Conservation (phyloP, 495 filamentous ascomycete species). For the Bryoglossum gracile region DNA sequence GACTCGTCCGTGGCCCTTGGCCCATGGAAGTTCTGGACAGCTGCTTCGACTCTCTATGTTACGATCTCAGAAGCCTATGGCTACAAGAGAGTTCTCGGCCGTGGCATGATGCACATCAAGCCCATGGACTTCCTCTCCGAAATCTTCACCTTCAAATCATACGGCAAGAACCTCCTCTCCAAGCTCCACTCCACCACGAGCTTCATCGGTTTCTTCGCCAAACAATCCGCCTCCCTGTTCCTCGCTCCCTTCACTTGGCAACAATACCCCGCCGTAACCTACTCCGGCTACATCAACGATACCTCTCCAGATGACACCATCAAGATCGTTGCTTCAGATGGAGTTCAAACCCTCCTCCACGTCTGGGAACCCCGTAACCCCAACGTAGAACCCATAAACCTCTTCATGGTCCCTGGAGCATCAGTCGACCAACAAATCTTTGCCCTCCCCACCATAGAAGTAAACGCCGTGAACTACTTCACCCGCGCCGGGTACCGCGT, state of each 20-base stretch:
- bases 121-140: slow-evolving; percentile 49
- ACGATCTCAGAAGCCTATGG: slow-evolving; percentile 36
- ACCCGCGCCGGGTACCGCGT: slow-evolving; percentile 50
- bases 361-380: slow-evolving; percentile 43
- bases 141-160: slow-evolving; percentile 46
- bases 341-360: slow-evolving; percentile 45
- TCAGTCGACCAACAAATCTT: slow-evolving; percentile 58
- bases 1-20: slow-evolving; percentile 51
- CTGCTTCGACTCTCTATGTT: slow-evolving; percentile 57
- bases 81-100: slow-evolving; percentile 36
- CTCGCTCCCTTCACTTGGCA: slow-evolving; percentile 47
- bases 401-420: slow-evolving; percentile 57
- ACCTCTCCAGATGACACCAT: slow-evolving; percentile 32
- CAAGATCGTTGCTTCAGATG: slow-evolving; percentile 41
- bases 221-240: slow-evolving; percentile 47
- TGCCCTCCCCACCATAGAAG: slow-evolving; percentile 55
- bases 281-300: slow-evolving; percentile 41
- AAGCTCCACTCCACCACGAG: slow-evolving; percentile 37
- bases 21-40: slow-evolving; percentile 48
- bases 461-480: slow-evolving; percentile 61
- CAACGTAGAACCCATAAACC: slow-evolving; percentile 32
- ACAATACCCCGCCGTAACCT: slow-evolving; percentile 43
- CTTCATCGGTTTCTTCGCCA: slow-evolving; percentile 51
- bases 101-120: slow-evolving; percentile 53
- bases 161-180: slow-evolving; percentile 37